These are phyloP conservation scores for Ganoderma resinaceum DNA, from an alignment of 1,284 basidiomycete genomes.

Conservation along the genomic window DNA sequence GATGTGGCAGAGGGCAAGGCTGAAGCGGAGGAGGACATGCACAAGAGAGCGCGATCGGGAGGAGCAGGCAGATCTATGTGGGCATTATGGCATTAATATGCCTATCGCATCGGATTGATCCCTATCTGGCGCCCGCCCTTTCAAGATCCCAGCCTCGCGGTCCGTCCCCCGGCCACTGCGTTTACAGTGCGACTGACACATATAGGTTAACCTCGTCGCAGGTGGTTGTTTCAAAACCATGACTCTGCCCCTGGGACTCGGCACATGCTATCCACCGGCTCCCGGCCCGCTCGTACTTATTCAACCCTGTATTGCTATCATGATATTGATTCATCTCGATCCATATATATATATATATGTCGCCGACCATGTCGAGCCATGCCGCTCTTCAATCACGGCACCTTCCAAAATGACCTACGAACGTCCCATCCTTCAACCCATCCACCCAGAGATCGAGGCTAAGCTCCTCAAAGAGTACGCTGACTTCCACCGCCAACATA, in stretches of 20 bases:
- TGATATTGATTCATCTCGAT: background rate
- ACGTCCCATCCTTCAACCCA: conserved; percentile 48
- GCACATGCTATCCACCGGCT: background rate
- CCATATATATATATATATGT: background rate
- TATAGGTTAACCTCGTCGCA: background rate
- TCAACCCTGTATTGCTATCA: too few species aligned
- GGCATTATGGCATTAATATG: background rate
- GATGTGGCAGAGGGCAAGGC: background rate
- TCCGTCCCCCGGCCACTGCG: background rate
- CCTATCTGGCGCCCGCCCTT: conserved; percentile 10
- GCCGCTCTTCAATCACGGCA: background rate
- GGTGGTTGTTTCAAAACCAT: too few species aligned
- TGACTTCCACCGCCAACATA: conserved; percentile 61
- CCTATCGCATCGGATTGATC: conserved; percentile 32
- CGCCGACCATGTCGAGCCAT: background rate
- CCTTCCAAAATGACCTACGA: conserved; percentile 34
- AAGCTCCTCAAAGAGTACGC: conserved; percentile 70
- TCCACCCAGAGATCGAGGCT: conserved; percentile 63
- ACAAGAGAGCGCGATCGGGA: background rate
- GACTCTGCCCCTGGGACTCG: background rate
- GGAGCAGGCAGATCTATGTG: background rate
- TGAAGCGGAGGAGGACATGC: conserved; percentile 4
- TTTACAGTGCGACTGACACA: too few species aligned
- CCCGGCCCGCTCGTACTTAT: background rate
- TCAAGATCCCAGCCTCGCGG: background rate